phyloP scores from a whole-genome alignment of 768 basidiomycete species.

The Cystofilobasidium ferigula region DNA sequence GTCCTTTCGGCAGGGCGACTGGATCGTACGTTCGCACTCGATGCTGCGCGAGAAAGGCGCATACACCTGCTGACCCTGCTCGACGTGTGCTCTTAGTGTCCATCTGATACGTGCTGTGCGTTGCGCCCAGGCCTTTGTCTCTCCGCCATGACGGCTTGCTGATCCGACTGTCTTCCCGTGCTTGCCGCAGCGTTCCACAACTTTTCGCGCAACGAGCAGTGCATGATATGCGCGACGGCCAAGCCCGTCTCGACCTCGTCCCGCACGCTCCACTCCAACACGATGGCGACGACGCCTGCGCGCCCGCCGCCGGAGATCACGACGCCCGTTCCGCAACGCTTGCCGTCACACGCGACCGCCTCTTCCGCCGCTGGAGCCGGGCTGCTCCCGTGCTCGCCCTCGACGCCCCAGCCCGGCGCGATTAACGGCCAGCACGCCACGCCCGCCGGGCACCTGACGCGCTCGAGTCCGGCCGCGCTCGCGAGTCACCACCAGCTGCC shows the following conservation, averaged over 20 bases:
- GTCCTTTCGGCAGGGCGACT: slow-evolving; percentile 39
- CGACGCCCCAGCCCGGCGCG: too few species aligned
- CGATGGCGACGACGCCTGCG: too few species aligned
- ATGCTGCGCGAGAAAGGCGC: too few species aligned
- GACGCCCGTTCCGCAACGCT: neutral
- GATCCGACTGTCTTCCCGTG: neutral
- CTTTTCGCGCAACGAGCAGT: slow-evolving; percentile 19
- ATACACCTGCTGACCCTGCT: neutral
- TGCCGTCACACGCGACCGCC: neutral
- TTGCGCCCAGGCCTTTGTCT: neutral
- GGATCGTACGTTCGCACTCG: slow-evolving; percentile 16
- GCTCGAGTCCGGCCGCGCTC: neutral
- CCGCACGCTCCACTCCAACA: too few species aligned
- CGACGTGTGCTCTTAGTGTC: neutral
- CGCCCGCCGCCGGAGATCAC: neutral
- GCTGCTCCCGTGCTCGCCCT: too few species aligned
- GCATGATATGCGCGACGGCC: slow-evolving; percentile 8
- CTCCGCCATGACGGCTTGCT: too few species aligned
- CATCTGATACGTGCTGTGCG: slow-evolving; percentile 17
- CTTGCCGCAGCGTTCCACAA: slow-evolving; percentile 10
- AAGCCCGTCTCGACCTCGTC: neutral
- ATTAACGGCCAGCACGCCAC: too few species aligned
- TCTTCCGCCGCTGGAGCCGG: too few species aligned
- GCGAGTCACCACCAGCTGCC: neutral
- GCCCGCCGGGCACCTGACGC: slow-evolving; percentile 1